phyloP scores from a whole-genome alignment of 768 basidiomycete species.

The Lentinula sp. region DNA sequence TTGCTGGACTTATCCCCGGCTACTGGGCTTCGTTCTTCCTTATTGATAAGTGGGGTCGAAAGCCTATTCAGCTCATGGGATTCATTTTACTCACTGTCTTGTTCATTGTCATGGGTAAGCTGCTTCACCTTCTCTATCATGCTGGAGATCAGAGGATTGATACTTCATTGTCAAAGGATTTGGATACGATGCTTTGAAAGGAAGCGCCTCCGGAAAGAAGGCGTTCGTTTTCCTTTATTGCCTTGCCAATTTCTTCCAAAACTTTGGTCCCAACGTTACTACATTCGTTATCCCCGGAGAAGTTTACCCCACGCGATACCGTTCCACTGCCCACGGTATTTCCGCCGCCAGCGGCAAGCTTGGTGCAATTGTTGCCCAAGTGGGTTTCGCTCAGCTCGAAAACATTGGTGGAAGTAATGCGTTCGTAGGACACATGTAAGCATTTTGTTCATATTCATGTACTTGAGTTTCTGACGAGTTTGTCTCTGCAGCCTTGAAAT shows the following conservation, averaged over 20 bases:
- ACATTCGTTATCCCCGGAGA: constrained; percentile 78
- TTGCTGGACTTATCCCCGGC: constrained; percentile 78
- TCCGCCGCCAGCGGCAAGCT: constrained; percentile 79
- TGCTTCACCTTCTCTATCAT: background rate
- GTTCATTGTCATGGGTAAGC: constrained; percentile 64
- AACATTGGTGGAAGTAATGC: constrained; percentile 61
- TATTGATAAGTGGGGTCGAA: constrained; percentile 78
- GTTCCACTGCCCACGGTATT: constrained; percentile 81
- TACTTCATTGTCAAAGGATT: constrained; percentile 25
- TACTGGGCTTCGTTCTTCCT: constrained; percentile 64
- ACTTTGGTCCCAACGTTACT: constrained; percentile 79
- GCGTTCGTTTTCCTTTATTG: constrained; percentile 83
- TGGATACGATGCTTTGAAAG: constrained; percentile 52
- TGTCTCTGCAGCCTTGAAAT: constrained; percentile 52
- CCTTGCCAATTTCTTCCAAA: constrained; percentile 87
- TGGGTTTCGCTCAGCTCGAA: constrained; percentile 64
- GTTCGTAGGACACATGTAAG: constrained; percentile 65
- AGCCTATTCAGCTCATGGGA: constrained; percentile 77
- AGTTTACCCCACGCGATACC: constrained; percentile 83
- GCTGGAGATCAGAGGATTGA: background rate
- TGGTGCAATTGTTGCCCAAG: constrained; percentile 77
- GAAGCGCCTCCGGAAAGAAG: constrained; percentile 32
- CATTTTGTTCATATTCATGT: background rate
- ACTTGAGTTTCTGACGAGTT: background rate
- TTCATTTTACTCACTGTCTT: constrained; percentile 61